Evolutionary conservation across 768 basidiomycete species (phyloP), one percentile per base, ranked within the genome.

Genomic region (Rhizopogon roseolus): DNA sequence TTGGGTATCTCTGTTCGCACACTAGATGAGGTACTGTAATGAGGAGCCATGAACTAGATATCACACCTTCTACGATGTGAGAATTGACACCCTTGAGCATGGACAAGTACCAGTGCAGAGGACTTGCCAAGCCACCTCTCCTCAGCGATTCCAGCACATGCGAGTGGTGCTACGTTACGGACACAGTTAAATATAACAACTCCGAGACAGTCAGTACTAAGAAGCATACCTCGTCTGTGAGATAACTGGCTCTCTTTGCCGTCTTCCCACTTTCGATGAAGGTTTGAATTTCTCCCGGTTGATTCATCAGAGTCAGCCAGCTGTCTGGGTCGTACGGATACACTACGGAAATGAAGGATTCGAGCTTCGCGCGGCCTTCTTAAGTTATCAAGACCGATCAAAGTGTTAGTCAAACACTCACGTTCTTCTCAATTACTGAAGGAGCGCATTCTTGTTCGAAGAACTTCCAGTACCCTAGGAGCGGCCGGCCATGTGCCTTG

Each of bases 401-500:
- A 38, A 32, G 17, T 22, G 36, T 28, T 38, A 32, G 32, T 37
- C 37, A 32, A 14, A 49, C 17, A 63, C 71, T 17, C 50, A 76
- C 74, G 41, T 72, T 65, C 1, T 60, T 60, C 52, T 73, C 69
- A 22, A 74, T 71, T 54, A 68, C 7, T 11, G 45, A 49, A 2
- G 68, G 65, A 6, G 73, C 70, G 6, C 60, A 65, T 7, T 68
- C 66, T 43, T 59, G 58, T 4, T 52, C 55, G 37, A 78, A 60
- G 51, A 71, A 75, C 46, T 58, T 59, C 75, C 75, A 78, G 54
- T 78, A 79, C 5, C 76, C 78, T 52, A 70, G 59, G 11, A 73
- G 49, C 14, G 76, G 75, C 28, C 66, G 68, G 14, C 74, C 75
- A 49, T 66, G 56, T n/a, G 38, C 39, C 45, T 66, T 49, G 50